Evolutionary conservation across 2,329 filamentous ascomycete genomes (phyloP).

Genomic region (Colletotrichum sublineola): DNA sequence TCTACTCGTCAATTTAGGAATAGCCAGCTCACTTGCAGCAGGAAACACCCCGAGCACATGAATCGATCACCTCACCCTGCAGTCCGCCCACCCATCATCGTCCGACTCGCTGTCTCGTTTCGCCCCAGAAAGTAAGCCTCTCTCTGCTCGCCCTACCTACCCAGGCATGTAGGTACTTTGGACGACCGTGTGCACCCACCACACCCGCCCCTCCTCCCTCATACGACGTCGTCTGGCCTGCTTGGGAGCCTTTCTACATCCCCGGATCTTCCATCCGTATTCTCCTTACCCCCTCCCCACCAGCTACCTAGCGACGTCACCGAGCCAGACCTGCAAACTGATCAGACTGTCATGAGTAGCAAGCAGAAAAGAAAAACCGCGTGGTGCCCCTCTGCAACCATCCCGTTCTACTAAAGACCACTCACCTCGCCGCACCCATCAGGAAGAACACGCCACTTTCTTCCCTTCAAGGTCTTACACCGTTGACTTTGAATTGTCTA

Average conservation of each 20-base stretch:
- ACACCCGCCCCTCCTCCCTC: not conserved
- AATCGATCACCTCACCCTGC: slow-evolving; percentile 35
- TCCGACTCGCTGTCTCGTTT: slow-evolving; percentile 24
- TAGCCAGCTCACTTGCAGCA: not conserved
- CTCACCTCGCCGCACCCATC: not conserved
- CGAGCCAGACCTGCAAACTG: not conserved
- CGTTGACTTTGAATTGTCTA: slow-evolving; percentile 6
- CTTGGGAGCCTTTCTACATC: slow-evolving; percentile 1
- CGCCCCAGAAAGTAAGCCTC: slow-evolving; percentile 14
- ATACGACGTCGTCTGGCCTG: not conserved
- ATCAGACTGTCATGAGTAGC: slow-evolving; percentile 2
- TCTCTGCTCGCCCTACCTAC: not conserved
- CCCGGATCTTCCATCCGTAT: slow-evolving; percentile 25
- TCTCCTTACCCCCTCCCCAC: not conserved
- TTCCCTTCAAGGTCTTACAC: not conserved
- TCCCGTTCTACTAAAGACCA: slow-evolving; percentile 2
- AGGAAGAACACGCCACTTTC: slow-evolving; percentile 6
- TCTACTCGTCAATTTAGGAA: not conserved
- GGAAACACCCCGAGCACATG: slow-evolving; percentile 1
- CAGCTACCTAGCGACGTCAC: slow-evolving; percentile 25
- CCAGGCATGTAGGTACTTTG: not conserved
- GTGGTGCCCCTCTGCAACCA: not conserved
- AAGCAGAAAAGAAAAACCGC: not conserved
- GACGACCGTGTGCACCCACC: not conserved
- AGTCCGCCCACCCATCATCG: slow-evolving; percentile 11